Conservation (phyloP, 108 stramenopile genomes). For the Stephanodiscus minutulus region DNA sequence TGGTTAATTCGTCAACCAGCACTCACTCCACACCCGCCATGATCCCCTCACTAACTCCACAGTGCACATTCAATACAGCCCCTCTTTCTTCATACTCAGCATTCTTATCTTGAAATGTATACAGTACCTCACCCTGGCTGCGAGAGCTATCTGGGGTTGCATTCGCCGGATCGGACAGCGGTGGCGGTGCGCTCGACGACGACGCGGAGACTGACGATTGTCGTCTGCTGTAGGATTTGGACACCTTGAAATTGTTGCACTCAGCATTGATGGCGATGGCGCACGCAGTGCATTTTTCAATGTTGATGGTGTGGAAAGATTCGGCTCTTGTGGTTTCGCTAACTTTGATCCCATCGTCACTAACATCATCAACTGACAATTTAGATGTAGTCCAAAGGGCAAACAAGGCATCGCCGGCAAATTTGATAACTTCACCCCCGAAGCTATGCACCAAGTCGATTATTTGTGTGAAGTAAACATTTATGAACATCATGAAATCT, state of each 20-base stretch:
- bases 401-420: conserved; percentile 58
- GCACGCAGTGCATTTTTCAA: conserved; percentile 28
- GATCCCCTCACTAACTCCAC: conserved; percentile 30
- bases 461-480: conserved; percentile 49
- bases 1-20: neutral
- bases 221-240: conserved; percentile 16
- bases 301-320: conserved; percentile 9
- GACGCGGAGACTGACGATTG: too few species aligned
- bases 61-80: conserved; percentile 29
- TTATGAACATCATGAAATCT: conserved; percentile 39
- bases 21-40: conserved; percentile 25
- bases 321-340: neutral
- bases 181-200: too few species aligned
- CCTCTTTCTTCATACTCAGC: conserved; percentile 29
- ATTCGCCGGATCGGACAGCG: neutral
- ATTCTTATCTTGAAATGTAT: conserved; percentile 14
- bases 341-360: neutral
- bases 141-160: neutral
- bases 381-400: conserved; percentile 36
- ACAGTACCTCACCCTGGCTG: conserved; percentile 9
- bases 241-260: conserved; percentile 28
- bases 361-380: conserved; percentile 8
- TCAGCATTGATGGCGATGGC: conserved; percentile 28
- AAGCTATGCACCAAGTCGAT: conserved; percentile 25
- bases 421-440: conserved; percentile 60